Conservation (phyloP, 129 eudicot genomes). For the Artemisia annua region DNA sequence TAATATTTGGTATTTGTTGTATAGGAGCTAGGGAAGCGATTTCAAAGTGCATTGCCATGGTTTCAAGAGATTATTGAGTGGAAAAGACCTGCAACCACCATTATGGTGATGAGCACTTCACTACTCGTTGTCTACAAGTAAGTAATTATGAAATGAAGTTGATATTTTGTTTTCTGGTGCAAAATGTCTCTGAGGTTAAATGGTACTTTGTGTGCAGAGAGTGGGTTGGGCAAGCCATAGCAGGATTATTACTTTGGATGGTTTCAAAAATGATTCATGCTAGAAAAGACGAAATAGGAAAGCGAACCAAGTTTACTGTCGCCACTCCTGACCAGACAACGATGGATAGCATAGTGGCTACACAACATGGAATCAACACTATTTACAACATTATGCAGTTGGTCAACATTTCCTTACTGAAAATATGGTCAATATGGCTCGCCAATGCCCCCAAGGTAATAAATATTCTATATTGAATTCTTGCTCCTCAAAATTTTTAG, state of each 20-base stretch:
- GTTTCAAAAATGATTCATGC: conserved; percentile 52
- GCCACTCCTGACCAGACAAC: conserved; percentile 53
- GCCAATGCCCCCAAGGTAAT: conserved; percentile 75
- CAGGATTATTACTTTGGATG: conserved; percentile 53
- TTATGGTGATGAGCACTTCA: conserved; percentile 30
- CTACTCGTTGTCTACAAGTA: conserved; percentile 66
- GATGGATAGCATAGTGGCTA: conserved; percentile 77
- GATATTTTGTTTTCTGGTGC: too few relatives aligned
- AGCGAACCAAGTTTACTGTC: conserved; percentile 48
- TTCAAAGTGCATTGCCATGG: conserved; percentile 43
- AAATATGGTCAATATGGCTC: conserved; percentile 61
- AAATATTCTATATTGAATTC: neutral
- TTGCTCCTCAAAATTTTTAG: too few relatives aligned
- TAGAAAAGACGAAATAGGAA: conserved; percentile 33
- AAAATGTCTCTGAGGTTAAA: neutral
- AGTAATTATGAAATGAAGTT: neutral
- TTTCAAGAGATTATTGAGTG: conserved; percentile 53
- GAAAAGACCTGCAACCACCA: conserved; percentile 62
- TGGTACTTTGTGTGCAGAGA: conserved; percentile 41
- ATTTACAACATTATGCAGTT: conserved; percentile 45
- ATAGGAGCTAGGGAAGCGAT: conserved; percentile 63
- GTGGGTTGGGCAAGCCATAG: conserved; percentile 72
- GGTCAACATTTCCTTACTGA: conserved; percentile 57
- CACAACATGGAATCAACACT: conserved; percentile 61
- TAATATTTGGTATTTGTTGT: neutral